Evolutionary conservation across 306 rosid genomes (phyloP).

Genomic region (Rosa multiflora): DNA sequence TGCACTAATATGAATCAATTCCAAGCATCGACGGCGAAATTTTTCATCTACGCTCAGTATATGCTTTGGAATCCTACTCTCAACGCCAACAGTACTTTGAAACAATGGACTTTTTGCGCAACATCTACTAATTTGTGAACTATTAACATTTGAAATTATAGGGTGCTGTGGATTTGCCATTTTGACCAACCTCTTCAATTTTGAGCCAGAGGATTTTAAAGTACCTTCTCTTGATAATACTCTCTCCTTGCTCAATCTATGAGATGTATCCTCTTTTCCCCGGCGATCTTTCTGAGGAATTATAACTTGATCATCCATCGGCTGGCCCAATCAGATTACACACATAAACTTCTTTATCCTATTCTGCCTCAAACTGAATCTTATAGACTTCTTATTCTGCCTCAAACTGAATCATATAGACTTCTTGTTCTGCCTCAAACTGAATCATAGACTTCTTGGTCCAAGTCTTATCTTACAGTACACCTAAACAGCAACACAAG

Average conservation of each 20-base stretch:
- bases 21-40: constrained; percentile 75
- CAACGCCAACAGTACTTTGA: constrained; percentile 48
- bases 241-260: constrained; percentile 38
- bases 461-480: constrained; percentile 18
- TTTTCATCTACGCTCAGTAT: constrained; percentile 81
- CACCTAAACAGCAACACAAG: constrained; percentile 28
- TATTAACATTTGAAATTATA: constrained; percentile 51
- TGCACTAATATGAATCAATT: constrained; percentile 61
- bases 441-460: constrained; percentile 10
- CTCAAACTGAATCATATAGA: constrained; percentile 17
- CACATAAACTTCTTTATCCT: constrained; percentile 30
- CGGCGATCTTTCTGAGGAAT: constrained; percentile 39
- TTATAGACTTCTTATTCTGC: constrained; percentile 17
- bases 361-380: constrained; percentile 26
- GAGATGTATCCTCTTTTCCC: constrained; percentile 38
- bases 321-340: constrained; percentile 34
- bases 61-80: constrained; percentile 68
- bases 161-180: constrained; percentile 49
- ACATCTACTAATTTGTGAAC: constrained; percentile 47
- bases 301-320: constrained; percentile 55
- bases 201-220: constrained; percentile 38
- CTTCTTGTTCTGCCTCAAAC: constrained; percentile 27
- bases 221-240: constrained; percentile 46
- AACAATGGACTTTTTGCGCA: constrained; percentile 45
- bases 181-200: constrained; percentile 53